Conservation (phyloP, 495 filamentous ascomycete genomes). For the Delitschia confertaspora region DNA sequence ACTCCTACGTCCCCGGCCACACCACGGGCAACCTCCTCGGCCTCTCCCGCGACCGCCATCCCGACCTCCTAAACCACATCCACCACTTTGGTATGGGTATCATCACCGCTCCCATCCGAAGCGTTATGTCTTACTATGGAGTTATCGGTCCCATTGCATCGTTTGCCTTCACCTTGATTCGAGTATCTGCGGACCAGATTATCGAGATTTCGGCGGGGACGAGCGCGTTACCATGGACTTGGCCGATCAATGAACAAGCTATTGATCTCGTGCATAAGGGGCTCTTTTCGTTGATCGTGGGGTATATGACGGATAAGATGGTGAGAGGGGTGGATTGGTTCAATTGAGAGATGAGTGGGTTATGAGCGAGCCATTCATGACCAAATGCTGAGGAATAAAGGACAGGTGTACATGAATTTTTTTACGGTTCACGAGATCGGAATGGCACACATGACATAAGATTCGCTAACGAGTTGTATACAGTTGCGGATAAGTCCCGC, state of each 20-base stretch:
- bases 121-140: conserved; percentile 28
- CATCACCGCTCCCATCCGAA: conserved; percentile 16
- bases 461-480: no score
- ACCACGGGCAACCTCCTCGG: conserved; percentile 12
- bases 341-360: no score
- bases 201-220: conserved; percentile 31
- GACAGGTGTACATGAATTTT: no score
- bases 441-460: no score
- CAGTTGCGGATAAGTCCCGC: no score
- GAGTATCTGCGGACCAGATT: conserved; percentile 32
- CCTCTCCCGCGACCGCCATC: conserved; percentile 1
- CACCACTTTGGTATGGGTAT: conserved; percentile 26
- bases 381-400: no score
- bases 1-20: conserved; percentile 19
- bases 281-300: conserved; percentile 30
- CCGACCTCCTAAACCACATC: conserved; percentile 13
- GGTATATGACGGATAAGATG: conserved; percentile 25
- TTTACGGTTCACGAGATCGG: no score
- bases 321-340: conserved; percentile 11
- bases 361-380: no score
- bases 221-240: conserved; percentile 25
- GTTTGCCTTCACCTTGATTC: conserved; percentile 29
- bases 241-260: conserved; percentile 30
- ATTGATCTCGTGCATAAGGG: conserved; percentile 33
- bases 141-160: conserved; percentile 33